These are phyloP conservation scores for Clonostachys chloroleuca DNA, from an alignment of 2,329 filamentous ascomycete genomes.

Conservation along the genomic window DNA sequence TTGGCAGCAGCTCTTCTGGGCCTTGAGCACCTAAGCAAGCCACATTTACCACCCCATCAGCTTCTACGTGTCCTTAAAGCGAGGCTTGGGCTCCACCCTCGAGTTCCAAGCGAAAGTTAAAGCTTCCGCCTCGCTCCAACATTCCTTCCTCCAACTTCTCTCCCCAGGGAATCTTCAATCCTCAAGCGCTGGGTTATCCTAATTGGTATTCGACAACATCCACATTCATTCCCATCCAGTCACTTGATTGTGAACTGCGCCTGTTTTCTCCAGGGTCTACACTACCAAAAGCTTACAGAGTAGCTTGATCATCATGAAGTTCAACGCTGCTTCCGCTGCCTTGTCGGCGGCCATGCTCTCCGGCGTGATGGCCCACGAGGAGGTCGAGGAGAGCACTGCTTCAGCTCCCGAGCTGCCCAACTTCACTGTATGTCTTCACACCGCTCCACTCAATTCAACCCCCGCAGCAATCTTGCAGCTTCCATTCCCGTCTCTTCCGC, in stretches of 20 bases:
- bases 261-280: constrained; percentile 7
- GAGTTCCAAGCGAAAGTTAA: constrained; percentile 1
- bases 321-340: constrained; percentile 73
- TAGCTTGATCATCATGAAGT: constrained; percentile 59
- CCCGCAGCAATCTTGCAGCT: no score
- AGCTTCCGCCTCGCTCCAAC: background rate
- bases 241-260: constrained; percentile 5
- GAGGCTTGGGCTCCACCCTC: background rate
- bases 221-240: background rate
- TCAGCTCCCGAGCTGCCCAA: constrained; percentile 63
- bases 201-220: constrained; percentile 1
- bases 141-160: background rate
- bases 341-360: constrained; percentile 70
- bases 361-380: constrained; percentile 65
- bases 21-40: no score
- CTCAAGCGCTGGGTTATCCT: constrained; percentile 1
- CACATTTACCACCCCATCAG: background rate
- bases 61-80: constrained; percentile 2
- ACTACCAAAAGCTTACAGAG: constrained; percentile 2
- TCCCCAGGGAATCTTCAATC: constrained; percentile 1
- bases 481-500: no score
- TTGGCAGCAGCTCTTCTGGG: no score
- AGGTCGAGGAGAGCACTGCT: constrained; percentile 57
- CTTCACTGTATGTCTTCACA: constrained; percentile 72
- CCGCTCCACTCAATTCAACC: no score